Percentiles rank a stretch among this genome's conserved stretches.
phyloP scores from a whole-genome alignment of 2,329 filamentous ascomycete species.

The Pezicula rhizophila region DNA sequence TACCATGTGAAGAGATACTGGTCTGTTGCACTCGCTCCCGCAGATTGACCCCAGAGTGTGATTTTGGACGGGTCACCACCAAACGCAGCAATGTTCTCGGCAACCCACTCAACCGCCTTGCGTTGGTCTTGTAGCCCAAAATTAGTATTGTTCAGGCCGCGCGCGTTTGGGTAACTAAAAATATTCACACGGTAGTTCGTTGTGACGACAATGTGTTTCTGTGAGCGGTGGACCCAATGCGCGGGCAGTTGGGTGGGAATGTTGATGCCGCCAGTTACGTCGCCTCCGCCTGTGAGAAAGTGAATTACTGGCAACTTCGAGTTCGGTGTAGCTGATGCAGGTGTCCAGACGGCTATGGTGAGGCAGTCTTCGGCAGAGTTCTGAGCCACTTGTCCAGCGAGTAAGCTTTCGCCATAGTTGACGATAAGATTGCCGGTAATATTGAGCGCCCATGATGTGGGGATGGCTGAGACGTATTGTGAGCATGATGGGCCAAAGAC shows the following conservation, averaged over 20 bases:
- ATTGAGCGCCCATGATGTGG: slow-evolving; percentile 25
- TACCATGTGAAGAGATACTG: slow-evolving; percentile 43
- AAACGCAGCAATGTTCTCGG: slow-evolving; percentile 53
- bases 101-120: slow-evolving; percentile 62
- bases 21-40: slow-evolving; percentile 32
- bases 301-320: slow-evolving; percentile 37
- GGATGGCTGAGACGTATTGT: slow-evolving; percentile 21
- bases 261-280: slow-evolving; percentile 6
- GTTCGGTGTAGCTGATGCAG: slow-evolving; percentile 17
- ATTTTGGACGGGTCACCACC: slow-evolving; percentile 45
- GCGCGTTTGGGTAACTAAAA: slow-evolving; percentile 28
- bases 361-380: slow-evolving; percentile 23
- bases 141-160: slow-evolving; percentile 39
- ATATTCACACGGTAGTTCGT: slow-evolving; percentile 36
- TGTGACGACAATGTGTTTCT: slow-evolving; percentile 30
- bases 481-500: slow-evolving; percentile 16
- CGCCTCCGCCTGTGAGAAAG: slow-evolving; percentile 21
- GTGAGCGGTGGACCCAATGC: slow-evolving; percentile 4
- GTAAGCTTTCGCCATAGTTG: slow-evolving; percentile 15
- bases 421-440: slow-evolving; percentile 5
- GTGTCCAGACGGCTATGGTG: slow-evolving; percentile 20
- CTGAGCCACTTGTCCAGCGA: slow-evolving; percentile 10
- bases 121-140: slow-evolving; percentile 65
- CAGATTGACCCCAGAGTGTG: slow-evolving; percentile 46
- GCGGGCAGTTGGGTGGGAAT: slow-evolving; percentile 3